Conservation (phyloP, 2,329 filamentous ascomycete species). For the Rhynchosporium agropyri region DNA sequence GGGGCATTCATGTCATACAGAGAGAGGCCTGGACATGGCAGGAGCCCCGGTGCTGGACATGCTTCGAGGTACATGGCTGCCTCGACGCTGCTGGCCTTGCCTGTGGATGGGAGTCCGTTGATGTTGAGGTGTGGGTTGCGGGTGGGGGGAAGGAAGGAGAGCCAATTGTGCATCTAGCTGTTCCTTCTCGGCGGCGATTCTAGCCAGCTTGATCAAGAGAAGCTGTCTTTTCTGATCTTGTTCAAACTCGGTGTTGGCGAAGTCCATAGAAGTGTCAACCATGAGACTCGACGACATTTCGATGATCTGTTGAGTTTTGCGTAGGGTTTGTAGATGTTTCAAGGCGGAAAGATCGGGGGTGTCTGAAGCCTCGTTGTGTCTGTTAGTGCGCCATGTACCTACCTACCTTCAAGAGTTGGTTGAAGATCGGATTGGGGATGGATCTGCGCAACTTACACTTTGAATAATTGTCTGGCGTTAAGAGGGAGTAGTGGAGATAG, state of each 20-base stretch:
- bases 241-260: neutral
- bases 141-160: constrained; percentile 21
- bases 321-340: constrained; percentile 13
- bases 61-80: constrained; percentile 38
- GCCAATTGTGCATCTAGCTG: constrained; percentile 38
- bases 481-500: constrained; percentile 14
- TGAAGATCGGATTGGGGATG: constrained; percentile 19
- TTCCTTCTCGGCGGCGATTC: constrained; percentile 36
- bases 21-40: constrained; percentile 36
- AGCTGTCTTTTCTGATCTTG: constrained; percentile 28
- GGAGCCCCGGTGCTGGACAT: constrained; percentile 37
- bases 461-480: constrained; percentile 18
- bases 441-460: constrained; percentile 32
- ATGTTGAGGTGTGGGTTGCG: constrained; percentile 29
- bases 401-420: constrained; percentile 1
- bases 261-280: constrained; percentile 31
- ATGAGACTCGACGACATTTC: constrained; percentile 34
- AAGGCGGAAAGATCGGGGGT: constrained; percentile 25
- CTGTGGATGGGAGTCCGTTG: constrained; percentile 39
- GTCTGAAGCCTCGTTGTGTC: constrained; percentile 34
- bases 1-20: constrained; percentile 34
- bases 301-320: constrained; percentile 21
- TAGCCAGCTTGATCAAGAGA: constrained; percentile 36
- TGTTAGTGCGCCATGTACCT: constrained; percentile 23
- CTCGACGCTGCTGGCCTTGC: constrained; percentile 35